Evolutionary conservation across 2,329 filamentous ascomycete genomes (phyloP).

Genomic region (Fusarium kyushuense): DNA sequence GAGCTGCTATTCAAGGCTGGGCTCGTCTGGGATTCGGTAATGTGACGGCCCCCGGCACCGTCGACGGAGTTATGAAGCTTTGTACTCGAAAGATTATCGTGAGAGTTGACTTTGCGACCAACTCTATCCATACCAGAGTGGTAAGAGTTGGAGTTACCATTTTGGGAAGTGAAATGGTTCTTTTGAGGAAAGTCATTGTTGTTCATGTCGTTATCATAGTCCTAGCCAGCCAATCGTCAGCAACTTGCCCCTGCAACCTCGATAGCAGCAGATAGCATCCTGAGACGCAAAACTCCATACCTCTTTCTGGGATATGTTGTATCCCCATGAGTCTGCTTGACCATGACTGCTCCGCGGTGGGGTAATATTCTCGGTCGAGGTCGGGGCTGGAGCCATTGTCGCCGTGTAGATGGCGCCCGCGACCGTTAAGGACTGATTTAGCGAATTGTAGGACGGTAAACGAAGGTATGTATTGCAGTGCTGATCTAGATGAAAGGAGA

Average conservation of each 20-base stretch:
- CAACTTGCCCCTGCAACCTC: constrained; percentile 7
- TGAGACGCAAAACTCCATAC: constrained; percentile 49
- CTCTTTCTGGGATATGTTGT: constrained; percentile 52
- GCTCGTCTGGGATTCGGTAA: constrained; percentile 45
- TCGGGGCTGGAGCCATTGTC: constrained; percentile 64
- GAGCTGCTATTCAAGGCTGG: constrained; percentile 40
- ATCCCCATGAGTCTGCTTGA: constrained; percentile 60
- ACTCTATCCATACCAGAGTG: constrained; percentile 46
- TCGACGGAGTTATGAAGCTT: constrained; percentile 45
- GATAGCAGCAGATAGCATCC: not conserved
- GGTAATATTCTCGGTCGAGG: constrained; percentile 61
- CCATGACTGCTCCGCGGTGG: constrained; percentile 64
- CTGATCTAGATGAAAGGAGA: not conserved
- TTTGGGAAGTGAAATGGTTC: constrained; percentile 36
- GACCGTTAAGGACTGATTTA: constrained; percentile 41
- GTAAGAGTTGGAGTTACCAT: constrained; percentile 46
- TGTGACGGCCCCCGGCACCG: constrained; percentile 38
- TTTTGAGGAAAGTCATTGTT: constrained; percentile 40
- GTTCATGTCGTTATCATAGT: constrained; percentile 37
- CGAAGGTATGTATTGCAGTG: constrained; percentile 2
- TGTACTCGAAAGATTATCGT: constrained; percentile 49
- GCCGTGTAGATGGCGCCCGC: constrained; percentile 59
- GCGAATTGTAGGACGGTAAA: constrained; percentile 4
- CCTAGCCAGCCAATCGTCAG: constrained; percentile 39
- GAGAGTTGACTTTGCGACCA: constrained; percentile 54